Conservation (phyloP, 495 filamentous ascomycete genomes). For the Penicillium chermesinum region DNA sequence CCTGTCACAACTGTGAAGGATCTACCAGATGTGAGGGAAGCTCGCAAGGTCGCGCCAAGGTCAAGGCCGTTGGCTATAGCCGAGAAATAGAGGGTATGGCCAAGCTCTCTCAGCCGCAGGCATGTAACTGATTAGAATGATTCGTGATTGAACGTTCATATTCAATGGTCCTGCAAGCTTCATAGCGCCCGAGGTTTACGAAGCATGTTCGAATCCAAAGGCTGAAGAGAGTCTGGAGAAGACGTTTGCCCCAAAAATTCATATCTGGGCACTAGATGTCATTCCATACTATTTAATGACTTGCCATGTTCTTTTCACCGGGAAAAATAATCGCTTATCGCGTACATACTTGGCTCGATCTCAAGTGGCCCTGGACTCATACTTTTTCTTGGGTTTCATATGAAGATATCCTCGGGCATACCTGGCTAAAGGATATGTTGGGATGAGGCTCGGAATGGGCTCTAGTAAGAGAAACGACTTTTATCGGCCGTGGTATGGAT, state of each 20-base stretch:
- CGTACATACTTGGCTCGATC: conserved; percentile 1
- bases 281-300: conserved; percentile 8
- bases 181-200: conserved; percentile 35
- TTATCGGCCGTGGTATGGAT: not conserved
- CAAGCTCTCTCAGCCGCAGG: conserved; percentile 36
- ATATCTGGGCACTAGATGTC: conserved; percentile 12
- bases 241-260: not conserved
- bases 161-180: conserved; percentile 29
- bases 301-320: conserved; percentile 2
- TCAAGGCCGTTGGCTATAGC: conserved; percentile 14
- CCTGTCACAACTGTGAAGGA: not conserved
- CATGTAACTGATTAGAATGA: conserved; percentile 3
- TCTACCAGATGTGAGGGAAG: conserved; percentile 12
- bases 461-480: no score
- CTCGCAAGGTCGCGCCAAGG: conserved; percentile 3
- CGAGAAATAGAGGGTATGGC: conserved; percentile 38
- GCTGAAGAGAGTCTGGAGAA: not conserved
- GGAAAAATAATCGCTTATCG: conserved; percentile 1
- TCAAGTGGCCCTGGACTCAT: conserved; percentile 1
- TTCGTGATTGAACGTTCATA: conserved; percentile 17
- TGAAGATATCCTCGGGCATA: conserved; percentile 6
- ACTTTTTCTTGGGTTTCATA: conserved; percentile 1
- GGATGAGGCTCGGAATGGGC: conserved; percentile 9
- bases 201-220: not conserved
- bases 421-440: conserved; percentile 4